Percentiles rank a stretch among this genome's conserved stretches.
Conservation (phyloP, 2,329 filamentous ascomycete genomes). For the Fusarium piperis region DNA sequence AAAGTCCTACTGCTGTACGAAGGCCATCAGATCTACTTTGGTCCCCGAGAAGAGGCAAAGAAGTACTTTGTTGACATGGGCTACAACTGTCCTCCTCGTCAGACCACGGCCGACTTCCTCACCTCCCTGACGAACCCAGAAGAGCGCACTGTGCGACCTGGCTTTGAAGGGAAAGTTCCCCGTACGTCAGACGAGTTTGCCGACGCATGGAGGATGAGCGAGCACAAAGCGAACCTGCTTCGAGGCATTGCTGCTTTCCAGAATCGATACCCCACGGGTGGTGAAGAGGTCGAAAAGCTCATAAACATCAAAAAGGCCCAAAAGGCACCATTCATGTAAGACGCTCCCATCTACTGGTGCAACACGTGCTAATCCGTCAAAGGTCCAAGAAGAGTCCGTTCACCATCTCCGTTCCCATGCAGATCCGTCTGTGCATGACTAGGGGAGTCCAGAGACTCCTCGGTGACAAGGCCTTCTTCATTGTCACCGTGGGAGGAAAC, state of each 20-base stretch:
- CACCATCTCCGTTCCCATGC: constrained; percentile 57
- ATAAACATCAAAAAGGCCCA: constrained; percentile 16
- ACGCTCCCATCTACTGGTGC: not conserved
- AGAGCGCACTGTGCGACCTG: constrained; percentile 46
- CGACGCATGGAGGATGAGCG: constrained; percentile 44
- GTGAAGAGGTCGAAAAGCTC: constrained; percentile 7
- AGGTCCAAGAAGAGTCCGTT: constrained; percentile 49
- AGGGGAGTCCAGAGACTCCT: constrained; percentile 27
- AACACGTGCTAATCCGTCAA: not conserved
- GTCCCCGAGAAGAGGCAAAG: constrained; percentile 30
- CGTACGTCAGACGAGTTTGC: constrained; percentile 49
- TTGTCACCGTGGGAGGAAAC: constrained; percentile 4
- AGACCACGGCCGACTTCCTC: constrained; percentile 78
- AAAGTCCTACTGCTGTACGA: constrained; percentile 75
- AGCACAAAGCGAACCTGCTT: constrained; percentile 34
- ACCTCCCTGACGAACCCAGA: constrained; percentile 57
- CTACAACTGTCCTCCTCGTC: constrained; percentile 61
- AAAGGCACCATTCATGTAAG: constrained; percentile 26
- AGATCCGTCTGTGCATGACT: constrained; percentile 54
- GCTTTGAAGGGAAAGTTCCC: constrained; percentile 45
- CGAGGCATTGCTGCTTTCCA: not conserved
- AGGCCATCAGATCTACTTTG: constrained; percentile 68
- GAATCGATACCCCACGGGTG: constrained; percentile 28
- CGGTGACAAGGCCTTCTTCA: constrained; percentile 32
- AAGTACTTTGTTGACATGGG: constrained; percentile 51